Evolutionary conservation across 768 basidiomycete species (phyloP), one percentile per base, ranked within the genome.

Genomic region (Glaciozyma martinii): DNA sequence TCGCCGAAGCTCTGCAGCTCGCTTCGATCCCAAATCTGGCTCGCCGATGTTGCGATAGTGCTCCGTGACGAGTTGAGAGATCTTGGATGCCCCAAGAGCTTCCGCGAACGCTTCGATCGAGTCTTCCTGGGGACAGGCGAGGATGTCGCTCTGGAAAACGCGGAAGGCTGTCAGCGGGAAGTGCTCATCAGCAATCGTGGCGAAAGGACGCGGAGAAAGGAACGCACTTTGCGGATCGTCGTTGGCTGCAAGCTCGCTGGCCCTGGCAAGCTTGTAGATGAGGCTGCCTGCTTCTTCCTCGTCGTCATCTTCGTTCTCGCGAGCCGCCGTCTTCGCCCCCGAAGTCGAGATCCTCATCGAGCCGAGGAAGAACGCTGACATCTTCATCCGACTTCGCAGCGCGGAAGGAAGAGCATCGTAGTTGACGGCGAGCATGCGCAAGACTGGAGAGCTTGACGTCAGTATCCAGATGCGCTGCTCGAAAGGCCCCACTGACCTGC

Each of bases 371-470:
- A 91, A 83, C 0, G 89, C 80, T 0, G 85, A 76, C 49, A 76
- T 80, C 75, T 82, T 87, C 88, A 99, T 88, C 56, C 81, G 81
- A 23, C 74, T 76, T 37, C 76, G 1, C 78, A 75, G 3, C 82
- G 79, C 77, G n/a, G 80, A 78, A 19, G 78, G 75, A 66, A 78
- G 74, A 10, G 74, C 73, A 15, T 66, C 59, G 66, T 73, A 76
- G 68, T 92, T 91, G 50, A 90, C 81, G n/a, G 89, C 88, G 54
- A 98, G 80, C 63, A 90, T 87, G 18, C 90, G 84, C 7, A 97
- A 80, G 74, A 94, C 90, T 66, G 50, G 25, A 23, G 16, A 43
- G 30, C n/a, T 1, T 1, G 44, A 42, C 25, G 23, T 47, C 47
- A 25, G 23, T 37, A 5, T 23, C 33, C 37, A 9, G 18, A 55